Percentiles rank a stretch among this genome's conserved stretches.
These are phyloP conservation scores for Omphalotus olearius DNA, from an alignment of 1,284 basidiomycete species.

Conservation along the genomic window DNA sequence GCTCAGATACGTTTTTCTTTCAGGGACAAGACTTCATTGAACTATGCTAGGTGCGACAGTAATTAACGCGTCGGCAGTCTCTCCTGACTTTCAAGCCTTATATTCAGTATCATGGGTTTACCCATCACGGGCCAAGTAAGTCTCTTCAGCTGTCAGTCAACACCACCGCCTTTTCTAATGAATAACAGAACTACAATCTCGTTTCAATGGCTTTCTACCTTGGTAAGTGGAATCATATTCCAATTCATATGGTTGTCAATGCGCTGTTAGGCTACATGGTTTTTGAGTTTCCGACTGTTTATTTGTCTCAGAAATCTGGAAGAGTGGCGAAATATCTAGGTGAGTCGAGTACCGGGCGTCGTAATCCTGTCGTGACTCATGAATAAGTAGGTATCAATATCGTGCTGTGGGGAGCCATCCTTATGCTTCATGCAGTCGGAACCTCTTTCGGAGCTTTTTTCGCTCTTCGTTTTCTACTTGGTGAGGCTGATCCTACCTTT, in stretches of 20 bases:
- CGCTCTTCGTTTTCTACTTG: slow-evolving; percentile 56
- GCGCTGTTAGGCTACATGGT: slow-evolving; percentile 45
- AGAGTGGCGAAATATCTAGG: slow-evolving; percentile 61
- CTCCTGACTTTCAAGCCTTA: slow-evolving; percentile 8
- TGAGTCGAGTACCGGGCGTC: slow-evolving; percentile 18
- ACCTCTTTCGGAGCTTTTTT: slow-evolving; percentile 60
- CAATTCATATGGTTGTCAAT: slow-evolving; percentile 3
- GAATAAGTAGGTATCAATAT: slow-evolving; percentile 49
- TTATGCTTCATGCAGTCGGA: slow-evolving; percentile 58
- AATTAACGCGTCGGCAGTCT: background rate
- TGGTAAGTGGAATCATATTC: slow-evolving; percentile 27
- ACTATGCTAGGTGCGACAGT: slow-evolving; percentile 52
- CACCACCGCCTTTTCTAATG: slow-evolving; percentile 23
- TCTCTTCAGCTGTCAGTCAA: background rate
- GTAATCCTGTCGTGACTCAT: background rate
- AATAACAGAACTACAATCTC: slow-evolving; percentile 61
- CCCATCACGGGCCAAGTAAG: slow-evolving; percentile 56
- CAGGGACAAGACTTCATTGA: slow-evolving; percentile 65
- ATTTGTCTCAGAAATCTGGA: slow-evolving; percentile 59
- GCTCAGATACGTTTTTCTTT: background rate
- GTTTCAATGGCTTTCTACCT: slow-evolving; percentile 66
- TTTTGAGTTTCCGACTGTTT: slow-evolving; percentile 67
- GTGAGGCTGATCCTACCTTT: slow-evolving; percentile 24
- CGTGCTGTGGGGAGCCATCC: slow-evolving; percentile 53
- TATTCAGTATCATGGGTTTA: slow-evolving; percentile 56